Evolutionary conservation across 2,329 filamentous ascomycete genomes (phyloP).

Genomic region (Phoma sp.): DNA sequence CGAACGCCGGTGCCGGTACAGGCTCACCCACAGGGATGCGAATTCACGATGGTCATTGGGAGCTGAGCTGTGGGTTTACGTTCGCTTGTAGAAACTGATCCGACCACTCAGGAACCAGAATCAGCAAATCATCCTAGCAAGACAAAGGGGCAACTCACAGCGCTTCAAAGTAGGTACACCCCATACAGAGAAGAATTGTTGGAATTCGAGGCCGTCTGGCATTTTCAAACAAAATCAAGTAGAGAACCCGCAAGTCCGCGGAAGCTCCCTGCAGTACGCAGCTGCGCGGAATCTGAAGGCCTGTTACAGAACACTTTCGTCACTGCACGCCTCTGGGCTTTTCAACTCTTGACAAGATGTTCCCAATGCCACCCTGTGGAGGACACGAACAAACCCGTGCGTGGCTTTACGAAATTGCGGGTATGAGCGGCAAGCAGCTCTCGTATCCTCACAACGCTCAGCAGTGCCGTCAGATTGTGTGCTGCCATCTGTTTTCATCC

Average conservation of each 20-base stretch:
- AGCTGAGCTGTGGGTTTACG: conserved; percentile 13
- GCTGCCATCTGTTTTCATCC: conserved; percentile 11
- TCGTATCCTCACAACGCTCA: conserved; percentile 10
- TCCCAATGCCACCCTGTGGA: background rate
- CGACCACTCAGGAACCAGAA: conserved; percentile 13
- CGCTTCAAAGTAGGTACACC: background rate
- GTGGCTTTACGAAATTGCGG: background rate
- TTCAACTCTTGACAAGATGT: no score
- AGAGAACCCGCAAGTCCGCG: background rate
- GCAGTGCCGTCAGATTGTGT: conserved; percentile 5
- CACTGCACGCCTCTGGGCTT: background rate
- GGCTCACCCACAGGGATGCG: conserved; percentile 4
- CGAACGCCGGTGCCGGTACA: conserved; percentile 12
- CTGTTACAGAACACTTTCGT: conserved; percentile 1
- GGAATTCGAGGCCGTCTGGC: background rate
- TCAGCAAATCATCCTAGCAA: background rate
- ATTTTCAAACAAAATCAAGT: background rate
- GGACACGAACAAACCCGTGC: background rate
- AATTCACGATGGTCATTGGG: conserved; percentile 10
- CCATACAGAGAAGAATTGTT: background rate
- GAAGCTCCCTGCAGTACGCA: background rate
- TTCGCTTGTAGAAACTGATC: conserved; percentile 9
- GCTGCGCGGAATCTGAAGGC: background rate
- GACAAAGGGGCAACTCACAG: conserved; percentile 5
- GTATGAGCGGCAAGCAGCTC: conserved; percentile 10